Base-by-base conservation (phyloP, 2,329 filamentous ascomycete genomes). In the Ophiocordyceps sinensis region DNA sequence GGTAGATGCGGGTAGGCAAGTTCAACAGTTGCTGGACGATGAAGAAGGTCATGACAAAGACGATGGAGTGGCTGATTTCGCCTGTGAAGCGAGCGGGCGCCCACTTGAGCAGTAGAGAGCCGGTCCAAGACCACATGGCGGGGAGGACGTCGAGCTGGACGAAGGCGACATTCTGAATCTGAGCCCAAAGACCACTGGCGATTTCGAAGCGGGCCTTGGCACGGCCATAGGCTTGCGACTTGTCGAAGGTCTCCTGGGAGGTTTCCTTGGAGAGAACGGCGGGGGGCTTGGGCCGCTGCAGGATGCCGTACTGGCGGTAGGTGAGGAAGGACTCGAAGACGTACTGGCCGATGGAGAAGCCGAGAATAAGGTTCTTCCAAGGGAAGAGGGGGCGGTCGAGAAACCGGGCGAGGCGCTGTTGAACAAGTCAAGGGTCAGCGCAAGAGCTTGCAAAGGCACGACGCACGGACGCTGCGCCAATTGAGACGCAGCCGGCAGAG, bases 281-380 rank as follows among this genome's bases (percentile, higher is more conserved):
- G 44, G 91, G 91, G 10, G 86, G 78, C 48, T 77, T 82, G 12
- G 75, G 85, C 50, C 78, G 77, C 58, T 89, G 77, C 45, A 96
- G 73, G 42, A 95, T 77, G 50, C 79, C 77, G 62, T 95, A 96
- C 62, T 98, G 91, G 43, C 91, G 85, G 51, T 85, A 68, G 23
- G 86, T 86, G 41, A 98, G 78, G 65, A 89, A 85, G 36, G 85
- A 79, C 62, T 98, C 91, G 56, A 98, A 80, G 41, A 86, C 66
- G 61, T 85, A 96, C 60, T 98, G 86, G 46, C 83, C 86, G 53
- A 96, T 61, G 28, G 87, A 94, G 68, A 98, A 98, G 54, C 87
- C 85, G 52, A 96, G 75, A 54, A 98, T 88, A 53, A 98, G 78
- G 60, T 79, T 83, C 77, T 95, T 98, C 91, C 91, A 98, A 42